Percentiles rank a stretch among this genome's conserved stretches.
Conservation (phyloP, 192 early-diverging fungal species). For the Kickxella alabastrina region DNA sequence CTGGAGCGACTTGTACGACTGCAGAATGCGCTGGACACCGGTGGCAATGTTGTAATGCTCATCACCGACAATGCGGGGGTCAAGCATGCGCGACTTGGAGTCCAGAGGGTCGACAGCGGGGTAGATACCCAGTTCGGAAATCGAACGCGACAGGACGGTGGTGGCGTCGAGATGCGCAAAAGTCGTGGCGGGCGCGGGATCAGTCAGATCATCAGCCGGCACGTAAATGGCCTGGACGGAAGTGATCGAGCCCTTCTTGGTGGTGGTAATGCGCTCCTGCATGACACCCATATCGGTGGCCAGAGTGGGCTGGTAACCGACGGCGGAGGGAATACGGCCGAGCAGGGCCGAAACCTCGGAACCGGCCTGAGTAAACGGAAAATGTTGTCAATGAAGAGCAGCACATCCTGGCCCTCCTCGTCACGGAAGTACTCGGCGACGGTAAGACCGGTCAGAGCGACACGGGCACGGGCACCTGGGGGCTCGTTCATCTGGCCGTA, state of each 20-base stretch:
- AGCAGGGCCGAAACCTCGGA: constrained; percentile 99
- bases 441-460: constrained; percentile 94
- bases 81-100: constrained; percentile 97
- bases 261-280: constrained; percentile 99
- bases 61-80: constrained; percentile 93
- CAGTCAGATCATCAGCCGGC: constrained; percentile 99
- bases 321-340: constrained; percentile 99
- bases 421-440: constrained; percentile 99
- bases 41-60: constrained; percentile 95
- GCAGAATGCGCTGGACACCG: constrained; percentile 91
- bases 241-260: constrained; percentile 99
- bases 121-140: constrained; percentile 99
- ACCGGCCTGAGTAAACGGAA: constrained; percentile 99
- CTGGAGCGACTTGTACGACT: constrained; percentile 98
- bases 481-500: constrained; percentile 99
- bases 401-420: constrained; percentile 98
- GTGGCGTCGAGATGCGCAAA: constrained; percentile 99
- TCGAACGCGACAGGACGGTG: constrained; percentile 97
- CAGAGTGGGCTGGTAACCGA: constrained; percentile 99
- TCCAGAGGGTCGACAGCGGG: constrained; percentile 97
- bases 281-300: constrained; percentile 99
- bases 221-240: constrained; percentile 98
- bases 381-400: constrained; percentile 99
- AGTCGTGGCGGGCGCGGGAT: constrained; percentile 98
- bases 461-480: constrained; percentile 97